Base-by-base conservation (phyloP, 2,329 filamentous ascomycete species). In the Fusarium fujikuroi region DNA sequence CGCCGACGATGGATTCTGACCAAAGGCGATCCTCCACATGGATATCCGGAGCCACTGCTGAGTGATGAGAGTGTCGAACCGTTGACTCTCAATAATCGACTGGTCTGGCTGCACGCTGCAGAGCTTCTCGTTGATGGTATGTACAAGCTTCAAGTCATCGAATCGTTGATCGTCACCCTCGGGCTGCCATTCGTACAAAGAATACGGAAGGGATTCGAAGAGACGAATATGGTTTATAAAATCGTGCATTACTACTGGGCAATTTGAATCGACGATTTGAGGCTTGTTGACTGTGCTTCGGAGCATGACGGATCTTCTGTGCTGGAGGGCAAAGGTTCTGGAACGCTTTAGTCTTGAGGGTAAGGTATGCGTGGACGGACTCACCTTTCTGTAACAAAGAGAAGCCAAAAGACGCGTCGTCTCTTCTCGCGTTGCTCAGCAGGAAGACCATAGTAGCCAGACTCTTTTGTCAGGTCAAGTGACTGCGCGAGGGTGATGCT, bases 341-440 rank as follows among this genome's bases (percentile, higher is more conserved):
- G 0, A 0, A 0, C 5, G 2, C 2, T 36, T 72, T 7, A 69
- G 54, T 47, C 1, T 28, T 15, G 4, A 4, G 2, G 2, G 1
- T 1, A 21, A 7, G 0, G 5, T 0, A 7, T 1, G 8, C 3
- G 2, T 2, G 4, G 2, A 7, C 2, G 3, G 2, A 7, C 42
- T 7, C 18, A 77, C 79, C 79, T 63, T 59, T 81, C 79, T 16
- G 79, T 80, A 0, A 82, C 80, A 54, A 82, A 82, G 0, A 82
- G 44, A 1, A 82, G 73, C 81, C 81, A 82, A 32, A 82, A 80
- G 9, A 81, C 73, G 0, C 79, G 76, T 8, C 79, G 65, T 39
- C 79, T 73, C 61, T 66, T 76, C n/a, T 81, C 79, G 0, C 77
- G 70, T 9, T 81, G 79, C 3, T 37, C 60, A 3, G 73, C 61